These are phyloP conservation scores for Cytospora chrysosperma DNA, from an alignment of 2,329 filamentous ascomycete species.

Conservation along the genomic window DNA sequence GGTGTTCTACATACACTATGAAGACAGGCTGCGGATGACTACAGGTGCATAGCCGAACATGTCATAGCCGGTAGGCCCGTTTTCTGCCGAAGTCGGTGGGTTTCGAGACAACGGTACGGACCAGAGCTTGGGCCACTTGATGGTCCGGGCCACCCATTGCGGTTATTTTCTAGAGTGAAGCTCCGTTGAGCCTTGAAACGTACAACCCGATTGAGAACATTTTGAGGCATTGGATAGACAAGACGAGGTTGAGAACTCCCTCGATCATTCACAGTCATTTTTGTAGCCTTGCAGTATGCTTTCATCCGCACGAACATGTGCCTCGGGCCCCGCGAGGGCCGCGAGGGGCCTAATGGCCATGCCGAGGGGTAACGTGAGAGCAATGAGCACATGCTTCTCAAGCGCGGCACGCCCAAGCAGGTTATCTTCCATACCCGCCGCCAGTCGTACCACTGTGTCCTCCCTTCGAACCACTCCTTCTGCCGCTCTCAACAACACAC, in stretches of 20 bases:
- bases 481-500: slow-evolving; percentile 22
- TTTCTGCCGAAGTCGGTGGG: slow-evolving; percentile 21
- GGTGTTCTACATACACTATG: too few relatives aligned
- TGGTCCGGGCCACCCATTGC: slow-evolving; percentile 16
- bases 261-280: not conserved
- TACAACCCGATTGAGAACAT: not conserved
- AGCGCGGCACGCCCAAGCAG: slow-evolving; percentile 7
- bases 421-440: not conserved
- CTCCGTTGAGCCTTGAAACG: slow-evolving; percentile 6
- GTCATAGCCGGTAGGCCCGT: not conserved
- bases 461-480: not conserved
- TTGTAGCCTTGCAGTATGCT: slow-evolving; percentile 13
- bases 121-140: not conserved
- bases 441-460: not conserved
- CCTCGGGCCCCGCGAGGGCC: slow-evolving; percentile 18
- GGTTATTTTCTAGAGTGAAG: slow-evolving; percentile 16
- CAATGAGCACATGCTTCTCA: slow-evolving; percentile 23
- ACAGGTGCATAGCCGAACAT: not conserved
- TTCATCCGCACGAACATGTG: slow-evolving; percentile 19
- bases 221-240: not conserved
- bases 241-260: slow-evolving; percentile 5
- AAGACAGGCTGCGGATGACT: too few relatives aligned
- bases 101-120: not conserved
- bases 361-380: slow-evolving; percentile 24
- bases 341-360: slow-evolving; percentile 17